Percentiles rank a stretch among this genome's conserved stretches.
Evolutionary conservation across 495 filamentous ascomycete species (phyloP).

Genomic region (Podospora comata): DNA sequence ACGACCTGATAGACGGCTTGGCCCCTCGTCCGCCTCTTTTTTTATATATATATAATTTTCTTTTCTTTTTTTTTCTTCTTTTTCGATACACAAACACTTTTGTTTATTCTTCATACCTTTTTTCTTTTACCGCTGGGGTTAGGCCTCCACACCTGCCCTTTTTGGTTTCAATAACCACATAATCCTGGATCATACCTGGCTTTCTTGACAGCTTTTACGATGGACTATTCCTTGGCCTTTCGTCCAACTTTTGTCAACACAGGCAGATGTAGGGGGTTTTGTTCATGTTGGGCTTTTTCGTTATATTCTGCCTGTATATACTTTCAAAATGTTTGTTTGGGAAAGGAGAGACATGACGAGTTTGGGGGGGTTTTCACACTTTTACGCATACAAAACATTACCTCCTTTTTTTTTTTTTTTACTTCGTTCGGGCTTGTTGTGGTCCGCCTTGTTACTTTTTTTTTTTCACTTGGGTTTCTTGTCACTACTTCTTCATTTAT

Average conservation of each 20-base stretch:
- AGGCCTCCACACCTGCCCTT: not conserved
- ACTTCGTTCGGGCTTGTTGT: not conserved
- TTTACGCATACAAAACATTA: not conserved
- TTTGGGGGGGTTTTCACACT: not conserved
- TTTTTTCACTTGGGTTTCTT: not conserved
- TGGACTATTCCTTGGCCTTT: not conserved
- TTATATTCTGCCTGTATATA: not conserved
- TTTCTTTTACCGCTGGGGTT: not conserved
- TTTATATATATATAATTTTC: not conserved
- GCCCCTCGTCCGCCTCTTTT: not conserved
- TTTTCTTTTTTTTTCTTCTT: not conserved
- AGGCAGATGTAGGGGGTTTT: not conserved
- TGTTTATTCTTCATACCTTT: not conserved
- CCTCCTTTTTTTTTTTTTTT: not conserved
- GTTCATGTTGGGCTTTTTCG: not conserved
- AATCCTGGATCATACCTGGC: not conserved
- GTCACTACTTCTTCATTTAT: not conserved
- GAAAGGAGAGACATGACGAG: not conserved
- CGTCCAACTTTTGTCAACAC: not conserved
- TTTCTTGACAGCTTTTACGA: not conserved
- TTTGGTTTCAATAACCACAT: not conserved
- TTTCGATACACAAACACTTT: not conserved
- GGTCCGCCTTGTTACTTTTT: not conserved
- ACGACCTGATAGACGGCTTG: conserved; percentile 3
- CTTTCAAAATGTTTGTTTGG: not conserved